These are phyloP conservation scores for Talaromyces sp. DNA, from an alignment of 2,329 filamentous ascomycete species.

Conservation along the genomic window DNA sequence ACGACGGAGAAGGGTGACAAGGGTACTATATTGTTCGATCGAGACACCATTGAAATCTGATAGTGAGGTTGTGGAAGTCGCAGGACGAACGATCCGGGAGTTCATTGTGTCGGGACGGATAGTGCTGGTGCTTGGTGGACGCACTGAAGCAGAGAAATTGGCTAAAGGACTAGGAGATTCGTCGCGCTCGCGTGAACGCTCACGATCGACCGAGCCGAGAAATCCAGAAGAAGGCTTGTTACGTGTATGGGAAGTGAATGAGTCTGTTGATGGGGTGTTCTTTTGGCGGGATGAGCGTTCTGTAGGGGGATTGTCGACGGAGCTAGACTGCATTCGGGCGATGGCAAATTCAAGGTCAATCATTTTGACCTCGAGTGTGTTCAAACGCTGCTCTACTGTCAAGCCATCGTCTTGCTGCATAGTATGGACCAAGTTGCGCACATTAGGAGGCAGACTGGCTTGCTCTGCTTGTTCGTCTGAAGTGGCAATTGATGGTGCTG, in stretches of 20 bases:
- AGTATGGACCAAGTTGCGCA: constrained; percentile 41
- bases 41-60: constrained; percentile 42
- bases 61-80: constrained; percentile 35
- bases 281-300: constrained; percentile 19
- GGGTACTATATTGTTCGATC: constrained; percentile 51
- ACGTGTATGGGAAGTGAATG: constrained; percentile 13
- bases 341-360: constrained; percentile 55
- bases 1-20: constrained; percentile 49
- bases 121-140: constrained; percentile 35
- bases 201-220: constrained; percentile 11
- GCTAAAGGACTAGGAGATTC: constrained; percentile 20
- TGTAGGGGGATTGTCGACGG: constrained; percentile 21
- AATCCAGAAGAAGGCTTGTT: constrained; percentile 22
- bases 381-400: constrained; percentile 50
- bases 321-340: constrained; percentile 48
- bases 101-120: constrained; percentile 36
- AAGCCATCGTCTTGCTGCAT: constrained; percentile 45
- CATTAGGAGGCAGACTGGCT: constrained; percentile 35
- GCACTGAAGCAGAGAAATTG: constrained; percentile 17
- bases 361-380: constrained; percentile 54
- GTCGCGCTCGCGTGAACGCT: constrained; percentile 1
- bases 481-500: constrained; percentile 23
- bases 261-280: constrained; percentile 16
- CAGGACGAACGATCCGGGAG: constrained; percentile 29
- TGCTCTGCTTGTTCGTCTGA: constrained; percentile 21